Base-by-base conservation (phyloP, 169 alveolate species). In the Neospora caninum region DNA sequence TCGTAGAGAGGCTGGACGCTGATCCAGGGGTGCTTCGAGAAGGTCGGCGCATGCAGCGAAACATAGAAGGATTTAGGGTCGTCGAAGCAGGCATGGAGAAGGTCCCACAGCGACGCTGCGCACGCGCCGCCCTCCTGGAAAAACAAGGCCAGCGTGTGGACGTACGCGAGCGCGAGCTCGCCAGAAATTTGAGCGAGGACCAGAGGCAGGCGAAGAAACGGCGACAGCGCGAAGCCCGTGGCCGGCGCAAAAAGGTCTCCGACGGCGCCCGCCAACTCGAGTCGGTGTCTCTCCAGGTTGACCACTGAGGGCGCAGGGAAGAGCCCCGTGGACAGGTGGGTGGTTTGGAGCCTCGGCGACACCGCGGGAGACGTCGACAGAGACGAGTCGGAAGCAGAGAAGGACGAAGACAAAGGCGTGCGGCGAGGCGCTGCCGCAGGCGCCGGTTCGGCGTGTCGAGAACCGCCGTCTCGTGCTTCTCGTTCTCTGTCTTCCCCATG, bases 11-110 rank as follows among this genome's bases (percentile, higher is more conserved):
- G 69, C 38, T 9, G 64, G 36, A 82, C 2, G 89, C 39, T 42
- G 54, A 82, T 2, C 89, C 89, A 82, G 89, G 69, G 89, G 64
- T 82, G 89, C 38, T 82, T 82, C 38, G 69, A 29, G 25, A 82
- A 42, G 69, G 53, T 9, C 10, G 54, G 41, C 67, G n/a, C 25
- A 22, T 42, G 89, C 67, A 82, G 2, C 13, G 69, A 9, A 27
- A 9, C 10, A 49, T 41, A 82, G 34, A 38, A 43, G 4, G 89
- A 41, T 38, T 41, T 2, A 64, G 58, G 89, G 64, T 42, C 41
- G 20, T 29, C 34, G 0, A 82, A 0, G 64, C 53, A 43, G 0
- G 53, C 53, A 64, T 43, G 13, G 54, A 82, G 67, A 6, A 43
- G n/a, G 38, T 29, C 2, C 41, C n/a, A 39, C 25, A 82, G 89